Percentiles rank a stretch among this genome's conserved stretches.
These are phyloP conservation scores for Pistacia integerrima DNA, from an alignment of 345 rosid genomes.

Conservation along the genomic window DNA sequence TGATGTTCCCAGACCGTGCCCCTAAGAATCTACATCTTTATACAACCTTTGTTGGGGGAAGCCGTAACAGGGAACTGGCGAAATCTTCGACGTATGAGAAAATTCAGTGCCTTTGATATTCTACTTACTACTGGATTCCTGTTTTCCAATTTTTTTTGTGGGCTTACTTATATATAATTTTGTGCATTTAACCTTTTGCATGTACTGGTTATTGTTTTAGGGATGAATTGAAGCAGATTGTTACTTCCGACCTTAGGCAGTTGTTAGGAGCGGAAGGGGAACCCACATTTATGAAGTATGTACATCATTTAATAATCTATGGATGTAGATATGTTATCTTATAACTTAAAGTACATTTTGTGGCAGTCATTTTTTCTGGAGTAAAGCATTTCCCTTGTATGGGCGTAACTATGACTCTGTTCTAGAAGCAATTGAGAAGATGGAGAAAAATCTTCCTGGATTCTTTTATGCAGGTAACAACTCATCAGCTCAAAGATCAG, in stretches of 20 bases:
- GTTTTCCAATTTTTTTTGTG: not conserved
- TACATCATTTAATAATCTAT: constrained; percentile 5
- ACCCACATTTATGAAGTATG: constrained; percentile 79
- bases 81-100: constrained; percentile 69
- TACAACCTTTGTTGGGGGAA: constrained; percentile 95
- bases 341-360: constrained; percentile 5
- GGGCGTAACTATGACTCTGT: constrained; percentile 68
- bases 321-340: not conserved
- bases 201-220: constrained; percentile 31
- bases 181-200: constrained; percentile 13
- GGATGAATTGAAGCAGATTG: constrained; percentile 74
- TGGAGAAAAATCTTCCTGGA: constrained; percentile 90
- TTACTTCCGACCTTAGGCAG: constrained; percentile 79
- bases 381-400: constrained; percentile 82
- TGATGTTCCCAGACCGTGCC: constrained; percentile 96
- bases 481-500: constrained; percentile 6
- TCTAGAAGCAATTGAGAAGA: constrained; percentile 64
- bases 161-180: not conserved
- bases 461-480: constrained; percentile 88
- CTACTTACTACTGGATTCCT: not conserved
- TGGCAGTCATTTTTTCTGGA: constrained; percentile 90
- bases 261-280: constrained; percentile 91
- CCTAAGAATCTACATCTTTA: constrained; percentile 69
- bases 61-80: constrained; percentile 85
- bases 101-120: constrained; percentile 3